These are phyloP conservation scores for Neophaeococcomyces mojaviensis DNA, from an alignment of 2,329 filamentous ascomycete genomes.

Conservation along the genomic window DNA sequence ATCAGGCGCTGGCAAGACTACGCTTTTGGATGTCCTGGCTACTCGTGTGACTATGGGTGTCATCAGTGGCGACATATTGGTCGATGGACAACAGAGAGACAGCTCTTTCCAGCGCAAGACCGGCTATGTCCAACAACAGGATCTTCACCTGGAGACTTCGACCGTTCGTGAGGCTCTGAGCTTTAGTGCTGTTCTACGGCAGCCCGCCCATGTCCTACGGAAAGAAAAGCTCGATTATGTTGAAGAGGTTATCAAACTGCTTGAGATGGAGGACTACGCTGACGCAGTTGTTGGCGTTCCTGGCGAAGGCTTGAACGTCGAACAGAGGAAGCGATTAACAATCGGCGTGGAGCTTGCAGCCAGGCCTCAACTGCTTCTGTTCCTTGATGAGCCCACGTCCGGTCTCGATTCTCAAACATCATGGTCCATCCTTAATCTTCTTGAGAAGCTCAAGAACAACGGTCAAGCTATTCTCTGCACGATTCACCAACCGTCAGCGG, in stretches of 20 bases:
- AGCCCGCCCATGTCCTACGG: slow-evolving; percentile 64
- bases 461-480: slow-evolving; percentile 94
- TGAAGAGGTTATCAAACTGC: slow-evolving; percentile 78
- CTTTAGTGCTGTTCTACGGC: slow-evolving; percentile 79
- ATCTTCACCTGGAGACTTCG: slow-evolving; percentile 74
- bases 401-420: slow-evolving; percentile 90
- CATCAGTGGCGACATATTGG: slow-evolving; percentile 78
- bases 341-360: slow-evolving; percentile 95
- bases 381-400: slow-evolving; percentile 90
- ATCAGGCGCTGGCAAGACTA: slow-evolving; percentile 90
- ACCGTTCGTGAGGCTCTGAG: slow-evolving; percentile 83
- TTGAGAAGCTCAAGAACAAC: slow-evolving; percentile 81
- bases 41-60: slow-evolving; percentile 83
- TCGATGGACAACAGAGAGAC: slow-evolving; percentile 67
- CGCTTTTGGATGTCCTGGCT: slow-evolving; percentile 76
- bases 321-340: slow-evolving; percentile 70
- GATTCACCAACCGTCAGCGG: slow-evolving; percentile 92
- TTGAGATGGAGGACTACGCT: slow-evolving; percentile 85
- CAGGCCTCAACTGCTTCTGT: slow-evolving; percentile 80
- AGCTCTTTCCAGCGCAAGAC: slow-evolving; percentile 84
- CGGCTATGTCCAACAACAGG: slow-evolving; percentile 87
- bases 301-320: slow-evolving; percentile 61
- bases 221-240: slow-evolving; percentile 81
- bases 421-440: slow-evolving; percentile 80
- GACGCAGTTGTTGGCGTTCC: slow-evolving; percentile 86